Conservation (phyloP, 1,284 basidiomycete species). For the Dichomitus squalens region DNA sequence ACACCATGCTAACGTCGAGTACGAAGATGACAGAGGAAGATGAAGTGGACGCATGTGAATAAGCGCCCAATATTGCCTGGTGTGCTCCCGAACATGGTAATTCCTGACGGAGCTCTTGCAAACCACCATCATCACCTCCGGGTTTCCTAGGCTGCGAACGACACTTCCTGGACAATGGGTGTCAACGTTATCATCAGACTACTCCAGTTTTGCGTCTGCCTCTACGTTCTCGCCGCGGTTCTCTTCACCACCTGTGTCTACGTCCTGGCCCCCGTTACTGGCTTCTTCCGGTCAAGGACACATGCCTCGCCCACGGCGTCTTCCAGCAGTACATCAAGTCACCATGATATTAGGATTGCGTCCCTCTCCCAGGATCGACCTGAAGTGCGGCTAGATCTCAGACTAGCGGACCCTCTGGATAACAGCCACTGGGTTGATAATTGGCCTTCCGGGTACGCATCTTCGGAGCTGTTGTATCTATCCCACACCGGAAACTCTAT, state of each 20-base stretch:
- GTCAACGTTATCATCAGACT: not conserved
- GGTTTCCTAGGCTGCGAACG: not conserved
- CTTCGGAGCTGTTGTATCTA: constrained; percentile 10
- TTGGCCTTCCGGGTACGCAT: constrained; percentile 17
- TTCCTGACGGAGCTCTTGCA: constrained; percentile 6
- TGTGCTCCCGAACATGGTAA: constrained; percentile 3
- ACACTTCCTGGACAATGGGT: not conserved
- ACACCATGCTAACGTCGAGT: constrained; percentile 10
- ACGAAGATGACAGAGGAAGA: not conserved
- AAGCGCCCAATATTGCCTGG: not conserved
- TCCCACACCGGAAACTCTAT: constrained; percentile 1
- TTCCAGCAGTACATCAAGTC: not conserved
- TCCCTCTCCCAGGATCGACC: constrained; percentile 3
- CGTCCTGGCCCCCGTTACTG: constrained; percentile 5
- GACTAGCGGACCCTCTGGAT: constrained; percentile 10
- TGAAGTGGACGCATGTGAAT: not conserved
- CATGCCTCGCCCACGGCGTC: not conserved
- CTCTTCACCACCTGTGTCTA: constrained; percentile 18
- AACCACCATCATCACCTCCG: not conserved
- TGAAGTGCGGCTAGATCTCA: constrained; percentile 3
- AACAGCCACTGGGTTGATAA: constrained; percentile 12
- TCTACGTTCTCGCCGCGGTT: constrained; percentile 12
- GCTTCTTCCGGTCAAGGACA: not conserved
- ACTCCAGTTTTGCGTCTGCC: constrained; percentile 6
- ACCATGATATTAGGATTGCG: not conserved